Base-by-base conservation (phyloP, 257 asterid genomes). In the Solanum lignicaule region DNA sequence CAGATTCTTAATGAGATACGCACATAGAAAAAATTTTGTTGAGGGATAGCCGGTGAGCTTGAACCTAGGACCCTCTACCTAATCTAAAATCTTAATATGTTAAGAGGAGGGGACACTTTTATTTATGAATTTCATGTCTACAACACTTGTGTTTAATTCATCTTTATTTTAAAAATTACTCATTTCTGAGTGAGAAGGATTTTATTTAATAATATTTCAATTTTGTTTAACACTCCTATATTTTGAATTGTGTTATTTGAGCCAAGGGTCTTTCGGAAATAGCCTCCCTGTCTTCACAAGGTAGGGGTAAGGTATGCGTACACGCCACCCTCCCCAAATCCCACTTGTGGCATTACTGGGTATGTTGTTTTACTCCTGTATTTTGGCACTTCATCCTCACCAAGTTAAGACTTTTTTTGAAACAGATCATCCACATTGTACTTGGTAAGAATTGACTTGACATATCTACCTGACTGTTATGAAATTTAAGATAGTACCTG, bases 401-500 rank as follows among this genome's bases (percentile, higher is more conserved):
- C 86, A 48, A 10, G 86, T 18, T 48, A 48, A 2, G 60, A 38
- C 35, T 76, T 76, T n/a, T 48, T 38, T n/a, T 13, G 23, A n/a
- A 76, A 76, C 58, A 39, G 58, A 38, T 75, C 35, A 23, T 13
- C 55, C 83, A n/a, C 60, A 39, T 7, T 39, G 83, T 76, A 76
- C 60, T 74, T 76, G 9, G 83, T 7, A 76, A 76, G 21, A 76
- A 39, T 48, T 82, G 86, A 48, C 20, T 29, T 82, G 68, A 81
- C 20, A 79, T 43, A 79, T 79, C 39, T 43, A 79, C 9, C 66
- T 9, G 25, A 48, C 18, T 27, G 23, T 18, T 16, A 48, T 29
- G 31, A 31, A 48, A 82, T 48, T 46, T 85, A 38, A 85, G 31
- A 62, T 74, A 86, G 91, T 86, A 92, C 98, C 97, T 96, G 98